Conservation (phyloP, 2,329 filamentous ascomycete genomes). For the Verticillium tricorpus region DNA sequence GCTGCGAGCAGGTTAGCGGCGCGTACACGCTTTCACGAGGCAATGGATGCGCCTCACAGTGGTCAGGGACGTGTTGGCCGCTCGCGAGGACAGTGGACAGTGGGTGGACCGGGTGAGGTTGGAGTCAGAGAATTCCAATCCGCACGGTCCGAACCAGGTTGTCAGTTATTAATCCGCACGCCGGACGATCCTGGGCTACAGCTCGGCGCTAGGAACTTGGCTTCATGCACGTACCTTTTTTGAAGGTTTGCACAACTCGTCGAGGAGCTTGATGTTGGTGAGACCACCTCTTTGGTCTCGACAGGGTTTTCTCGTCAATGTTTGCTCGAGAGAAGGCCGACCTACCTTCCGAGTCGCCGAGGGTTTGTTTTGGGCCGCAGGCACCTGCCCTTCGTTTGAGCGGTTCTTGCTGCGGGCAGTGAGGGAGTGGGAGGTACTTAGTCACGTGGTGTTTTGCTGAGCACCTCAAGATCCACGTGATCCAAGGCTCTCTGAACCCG, state of each 20-base stretch:
- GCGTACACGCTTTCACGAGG: not conserved
- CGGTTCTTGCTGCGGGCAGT: no score
- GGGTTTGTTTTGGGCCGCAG: no score
- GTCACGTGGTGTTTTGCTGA: no score
- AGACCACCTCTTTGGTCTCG: no score
- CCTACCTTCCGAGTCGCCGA: no score
- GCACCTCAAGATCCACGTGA: not conserved
- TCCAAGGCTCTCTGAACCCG: not conserved
- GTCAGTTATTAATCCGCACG: constrained; percentile 12
- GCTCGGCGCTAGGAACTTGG: not conserved
- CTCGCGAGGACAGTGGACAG: constrained; percentile 1
- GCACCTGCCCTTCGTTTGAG: no score
- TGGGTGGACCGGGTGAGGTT: constrained; percentile 13
- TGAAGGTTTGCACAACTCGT: not conserved
- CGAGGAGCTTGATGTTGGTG: no score
- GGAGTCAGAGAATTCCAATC: constrained; percentile 19
- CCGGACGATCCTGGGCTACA: not conserved
- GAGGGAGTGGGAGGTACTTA: no score
- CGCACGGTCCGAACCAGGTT: constrained; percentile 19
- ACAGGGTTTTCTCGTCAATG: no score
- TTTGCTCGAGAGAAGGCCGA: no score
- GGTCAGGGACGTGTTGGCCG: not conserved
- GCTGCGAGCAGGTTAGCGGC: not conserved
- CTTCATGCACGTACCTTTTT: not conserved
- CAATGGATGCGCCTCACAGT: not conserved